Conservation (phyloP, 2,329 filamentous ascomycete genomes). For the Calcarisporium arbuscula region DNA sequence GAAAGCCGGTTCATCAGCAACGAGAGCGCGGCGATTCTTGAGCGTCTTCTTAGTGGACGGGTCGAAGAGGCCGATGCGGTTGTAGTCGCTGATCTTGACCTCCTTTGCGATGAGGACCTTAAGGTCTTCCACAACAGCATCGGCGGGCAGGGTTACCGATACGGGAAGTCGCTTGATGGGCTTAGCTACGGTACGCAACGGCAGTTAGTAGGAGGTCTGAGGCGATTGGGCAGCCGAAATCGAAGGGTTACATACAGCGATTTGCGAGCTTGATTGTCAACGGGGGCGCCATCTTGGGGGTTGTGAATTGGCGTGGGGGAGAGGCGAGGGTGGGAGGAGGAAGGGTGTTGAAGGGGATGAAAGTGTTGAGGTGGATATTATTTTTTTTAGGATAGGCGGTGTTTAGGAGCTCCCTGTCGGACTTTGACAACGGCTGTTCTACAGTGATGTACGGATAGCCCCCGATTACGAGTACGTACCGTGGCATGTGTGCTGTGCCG, state of each 20-base stretch:
- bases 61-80: conserved; percentile 58
- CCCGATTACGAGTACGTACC: too few species aligned
- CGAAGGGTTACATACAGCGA: conserved; percentile 10
- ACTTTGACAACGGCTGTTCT: too few species aligned
- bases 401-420: too few species aligned
- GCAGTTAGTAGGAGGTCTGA: not conserved
- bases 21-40: conserved; percentile 52
- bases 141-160: conserved; percentile 39
- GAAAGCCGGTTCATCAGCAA: conserved; percentile 43
- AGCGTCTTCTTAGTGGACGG: conserved; percentile 55
- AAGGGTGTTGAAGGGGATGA: not conserved
- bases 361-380: conserved; percentile 2
- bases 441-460: too few species aligned
- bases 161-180: conserved; percentile 49
- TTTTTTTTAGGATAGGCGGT: too few species aligned
- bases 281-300: conserved; percentile 7
- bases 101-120: conserved; percentile 49
- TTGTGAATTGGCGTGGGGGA: too few species aligned
- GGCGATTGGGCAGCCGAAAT: not conserved
- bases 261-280: conserved; percentile 14
- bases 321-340: not conserved
- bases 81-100: conserved; percentile 47
- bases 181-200: conserved; percentile 12
- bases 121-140: conserved; percentile 54
- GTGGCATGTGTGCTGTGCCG: too few species aligned